Evolutionary conservation across 768 basidiomycete species (phyloP).

Genomic region (Lyophyllum semitale): DNA sequence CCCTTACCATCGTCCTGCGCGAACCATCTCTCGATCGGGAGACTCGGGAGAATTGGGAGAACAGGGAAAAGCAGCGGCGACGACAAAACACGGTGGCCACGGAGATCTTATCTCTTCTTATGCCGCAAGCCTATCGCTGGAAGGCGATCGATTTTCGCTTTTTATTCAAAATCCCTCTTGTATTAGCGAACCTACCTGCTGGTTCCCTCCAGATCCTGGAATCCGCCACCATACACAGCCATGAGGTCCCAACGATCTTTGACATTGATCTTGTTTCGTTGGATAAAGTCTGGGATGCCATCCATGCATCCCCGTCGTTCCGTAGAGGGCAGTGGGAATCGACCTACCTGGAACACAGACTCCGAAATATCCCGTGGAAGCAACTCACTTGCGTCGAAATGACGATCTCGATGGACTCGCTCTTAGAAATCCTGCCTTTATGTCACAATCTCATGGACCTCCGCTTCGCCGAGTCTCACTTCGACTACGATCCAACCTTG

Average conservation of each 20-base stretch:
- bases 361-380: slow-evolving; percentile 4
- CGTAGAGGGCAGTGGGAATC: slow-evolving; percentile 5
- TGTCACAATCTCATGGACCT: slow-evolving; percentile 12
- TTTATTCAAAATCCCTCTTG: background rate
- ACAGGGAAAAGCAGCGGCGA: too few relatives aligned
- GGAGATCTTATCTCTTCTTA: slow-evolving; percentile 9
- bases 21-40: background rate
- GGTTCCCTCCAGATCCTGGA: background rate
- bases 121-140: slow-evolving; percentile 7
- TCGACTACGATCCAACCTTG: background rate
- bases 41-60: too few relatives aligned
- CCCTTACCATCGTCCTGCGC: slow-evolving; percentile 4
- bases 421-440: slow-evolving; percentile 7
- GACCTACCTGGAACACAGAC: slow-evolving; percentile 2
- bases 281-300: background rate
- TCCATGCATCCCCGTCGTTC: background rate
- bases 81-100: background rate
- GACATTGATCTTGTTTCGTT: background rate
- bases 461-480: slow-evolving; percentile 1
- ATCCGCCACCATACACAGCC: slow-evolving; percentile 3
- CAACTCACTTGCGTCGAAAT: background rate
- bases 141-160: slow-evolving; percentile 10
- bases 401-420: background rate
- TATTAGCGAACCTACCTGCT: background rate
- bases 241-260: background rate